phyloP scores from a whole-genome alignment of 139 green algal species.

The Zygnema circumcarinatum region DNA sequence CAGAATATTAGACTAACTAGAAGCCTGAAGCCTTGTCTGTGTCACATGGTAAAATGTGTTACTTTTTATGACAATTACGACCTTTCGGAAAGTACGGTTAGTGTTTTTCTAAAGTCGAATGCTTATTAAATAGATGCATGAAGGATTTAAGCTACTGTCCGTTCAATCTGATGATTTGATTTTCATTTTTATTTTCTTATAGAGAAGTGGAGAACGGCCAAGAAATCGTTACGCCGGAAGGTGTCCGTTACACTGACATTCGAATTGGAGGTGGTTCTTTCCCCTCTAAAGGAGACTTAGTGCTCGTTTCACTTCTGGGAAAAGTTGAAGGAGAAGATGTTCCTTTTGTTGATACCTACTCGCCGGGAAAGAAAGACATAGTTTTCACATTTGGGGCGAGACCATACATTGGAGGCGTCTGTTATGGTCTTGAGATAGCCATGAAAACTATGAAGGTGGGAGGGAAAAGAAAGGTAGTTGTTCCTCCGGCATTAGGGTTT shows the following conservation, averaged over 20 bases:
- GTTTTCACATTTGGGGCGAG: conserved; percentile 44
- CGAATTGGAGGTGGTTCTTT: conserved; percentile 22
- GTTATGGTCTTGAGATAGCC: conserved; percentile 23
- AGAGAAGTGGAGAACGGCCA: conserved; percentile 9
- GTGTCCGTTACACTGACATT: conserved; percentile 39
- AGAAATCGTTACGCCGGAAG: conserved; percentile 9
- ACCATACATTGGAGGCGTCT: conserved; percentile 14
- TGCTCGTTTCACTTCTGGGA: conserved; percentile 18
- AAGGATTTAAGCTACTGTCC: no score
- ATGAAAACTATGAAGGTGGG: conserved; percentile 33
- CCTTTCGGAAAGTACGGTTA: no score
- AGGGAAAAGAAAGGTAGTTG: conserved; percentile 35
- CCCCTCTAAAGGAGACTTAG: conserved; percentile 32
- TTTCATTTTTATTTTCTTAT: not conserved
- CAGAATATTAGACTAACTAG: no score
- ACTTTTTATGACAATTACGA: no score
- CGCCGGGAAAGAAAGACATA: conserved; percentile 27
- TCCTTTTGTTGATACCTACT: not conserved
- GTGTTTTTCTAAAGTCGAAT: no score
- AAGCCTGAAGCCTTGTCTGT: no score
- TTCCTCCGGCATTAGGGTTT: conserved; percentile 22
- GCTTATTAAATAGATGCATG: no score
- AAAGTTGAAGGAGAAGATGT: not conserved
- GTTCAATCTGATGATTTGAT: not conserved
- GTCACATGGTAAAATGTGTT: no score